Evolutionary conservation across 2,329 filamentous ascomycete genomes (phyloP), one percentile per base, ranked within the genome.

Genomic region (Colletotrichum somersetense): DNA sequence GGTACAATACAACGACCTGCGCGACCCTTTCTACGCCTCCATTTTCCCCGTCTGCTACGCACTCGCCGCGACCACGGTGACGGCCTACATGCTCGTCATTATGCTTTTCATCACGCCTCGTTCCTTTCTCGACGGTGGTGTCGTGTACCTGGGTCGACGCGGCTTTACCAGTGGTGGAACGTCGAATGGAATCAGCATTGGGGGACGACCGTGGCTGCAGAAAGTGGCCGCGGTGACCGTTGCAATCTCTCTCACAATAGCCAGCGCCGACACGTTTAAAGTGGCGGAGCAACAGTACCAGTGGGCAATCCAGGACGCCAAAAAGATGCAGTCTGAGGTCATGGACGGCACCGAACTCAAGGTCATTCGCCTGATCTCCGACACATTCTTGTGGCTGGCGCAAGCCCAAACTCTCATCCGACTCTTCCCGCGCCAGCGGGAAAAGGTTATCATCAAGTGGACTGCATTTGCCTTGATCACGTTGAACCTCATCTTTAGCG

Each of bases 391-490:
- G 40, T 98, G 96, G 96, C 90, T 99, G 50, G 96, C 96, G 1
- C 96, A 99, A 82, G 96, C 97, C 1, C 96, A 99, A 83, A 99
- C 96, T 0, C 84, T 99, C 70, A 98, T 98, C 76, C 92, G 96
- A 65, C 87, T 99, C 1, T 99, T 99, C 77, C 96, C 96, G 10
- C 93, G 96, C 44, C 96, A 98, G 79, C 93, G 97, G 78, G 96
- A 99, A 83, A 98, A 98, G 83, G 91, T 98, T 64, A 93, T 98
- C 75, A 99, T 99, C 83, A 98, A 98, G 84, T 99, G 96, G 96
- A 94, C 96, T 20, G 96, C 96, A 1, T 98, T 98, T 79, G 95
- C 93, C 3, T 89, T 99, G 69, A 98, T 99, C 78, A 89, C 94
- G 0, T 88, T 98, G 72, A 96, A 98, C 79, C 91, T 96, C 55